Conservation (phyloP, 1,284 basidiomycete genomes). For the Cryptococcus sp. region DNA sequence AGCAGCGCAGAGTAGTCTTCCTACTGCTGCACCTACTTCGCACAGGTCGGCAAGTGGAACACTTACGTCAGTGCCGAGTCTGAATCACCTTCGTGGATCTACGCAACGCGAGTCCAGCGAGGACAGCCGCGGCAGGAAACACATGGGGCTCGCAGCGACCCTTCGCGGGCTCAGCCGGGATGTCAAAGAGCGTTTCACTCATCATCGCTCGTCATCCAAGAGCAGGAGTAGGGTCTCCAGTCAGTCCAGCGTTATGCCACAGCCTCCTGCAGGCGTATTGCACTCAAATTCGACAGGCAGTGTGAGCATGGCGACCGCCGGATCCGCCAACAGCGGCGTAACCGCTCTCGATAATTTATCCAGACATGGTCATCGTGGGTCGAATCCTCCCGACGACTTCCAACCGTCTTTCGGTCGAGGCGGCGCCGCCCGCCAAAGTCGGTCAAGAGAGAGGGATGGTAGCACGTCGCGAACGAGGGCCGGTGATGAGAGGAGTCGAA, state of each 20-base stretch:
- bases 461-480: constrained; percentile 6
- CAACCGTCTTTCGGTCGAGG: constrained; percentile 33
- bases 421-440: constrained; percentile 35
- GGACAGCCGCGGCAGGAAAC: constrained; percentile 31
- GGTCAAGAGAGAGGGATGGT: constrained; percentile 26
- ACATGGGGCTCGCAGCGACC: constrained; percentile 51
- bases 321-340: constrained; percentile 10
- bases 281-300: constrained; percentile 3
- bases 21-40: not conserved
- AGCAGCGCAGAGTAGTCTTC: not conserved
- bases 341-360: not conserved
- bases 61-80: constrained; percentile 8
- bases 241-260: not conserved
- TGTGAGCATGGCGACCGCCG: constrained; percentile 10
- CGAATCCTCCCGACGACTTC: constrained; percentile 20
- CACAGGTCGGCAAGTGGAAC: constrained; percentile 13
- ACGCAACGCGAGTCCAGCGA: constrained; percentile 12
- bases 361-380: constrained; percentile 1
- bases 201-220: constrained; percentile 22
- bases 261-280: not conserved
- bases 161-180: constrained; percentile 50
- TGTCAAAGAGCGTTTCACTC: constrained; percentile 41
- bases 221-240: constrained; percentile 12
- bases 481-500: constrained; percentile 39
- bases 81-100: constrained; percentile 10